phyloP scores from a whole-genome alignment of 768 basidiomycete genomes.

The Coprinopsis cinerea region DNA sequence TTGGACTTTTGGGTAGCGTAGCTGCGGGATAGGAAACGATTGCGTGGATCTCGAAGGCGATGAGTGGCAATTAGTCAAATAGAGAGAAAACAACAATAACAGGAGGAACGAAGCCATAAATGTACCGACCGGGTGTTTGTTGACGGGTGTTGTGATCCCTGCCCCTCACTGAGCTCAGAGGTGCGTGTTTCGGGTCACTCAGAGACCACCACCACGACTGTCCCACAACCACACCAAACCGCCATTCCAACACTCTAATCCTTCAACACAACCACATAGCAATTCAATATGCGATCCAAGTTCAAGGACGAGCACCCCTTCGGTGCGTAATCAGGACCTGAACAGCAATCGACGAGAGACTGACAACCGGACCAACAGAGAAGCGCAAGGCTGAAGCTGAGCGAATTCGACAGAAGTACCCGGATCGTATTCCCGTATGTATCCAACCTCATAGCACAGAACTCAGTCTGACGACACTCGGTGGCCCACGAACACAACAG shows the following conservation, averaged over 20 bases:
- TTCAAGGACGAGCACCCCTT: constrained; percentile 99
- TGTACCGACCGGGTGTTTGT: constrained; percentile 20
- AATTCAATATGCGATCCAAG: constrained; percentile 71
- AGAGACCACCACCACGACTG: constrained; percentile 13
- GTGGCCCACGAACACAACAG: constrained; percentile 34
- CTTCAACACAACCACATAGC: background rate
- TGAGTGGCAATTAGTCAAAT: background rate
- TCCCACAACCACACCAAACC: constrained; percentile 7
- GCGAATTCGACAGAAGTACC: constrained; percentile 97
- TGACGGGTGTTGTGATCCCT: constrained; percentile 32
- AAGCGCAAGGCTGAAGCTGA: constrained; percentile 99
- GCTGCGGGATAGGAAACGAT: no score
- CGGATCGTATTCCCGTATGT: constrained; percentile 94
- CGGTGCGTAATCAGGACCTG: constrained; percentile 47
- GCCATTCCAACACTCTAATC: constrained; percentile 17
- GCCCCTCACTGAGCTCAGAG: constrained; percentile 25
- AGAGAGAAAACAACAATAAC: background rate
- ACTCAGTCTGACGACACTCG: constrained; percentile 1
- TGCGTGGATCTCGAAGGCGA: no score
- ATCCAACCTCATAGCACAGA: constrained; percentile 3
- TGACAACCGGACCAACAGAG: constrained; percentile 53
- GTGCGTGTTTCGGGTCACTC: constrained; percentile 36
- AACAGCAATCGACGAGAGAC: constrained; percentile 8
- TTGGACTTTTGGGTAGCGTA: no score
- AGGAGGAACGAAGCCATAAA: constrained; percentile 2